Evolutionary conservation across 2,329 filamentous ascomycete species (phyloP).

Genomic region (Stachybotrys chlorohalonatus): DNA sequence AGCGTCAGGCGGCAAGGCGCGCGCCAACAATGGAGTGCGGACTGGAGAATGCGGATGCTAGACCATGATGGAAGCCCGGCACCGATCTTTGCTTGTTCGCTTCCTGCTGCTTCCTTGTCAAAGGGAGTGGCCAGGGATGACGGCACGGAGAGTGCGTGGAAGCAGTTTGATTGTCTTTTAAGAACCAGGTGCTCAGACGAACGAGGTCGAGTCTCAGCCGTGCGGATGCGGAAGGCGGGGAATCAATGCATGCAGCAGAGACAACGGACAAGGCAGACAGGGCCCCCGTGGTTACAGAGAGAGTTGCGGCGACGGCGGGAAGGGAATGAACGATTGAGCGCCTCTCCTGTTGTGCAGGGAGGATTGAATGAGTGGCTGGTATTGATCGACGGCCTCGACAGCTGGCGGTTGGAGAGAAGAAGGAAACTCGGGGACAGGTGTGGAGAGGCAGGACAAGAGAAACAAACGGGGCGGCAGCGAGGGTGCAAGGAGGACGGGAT

Average conservation of each 20-base stretch:
- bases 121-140: too few relatives aligned
- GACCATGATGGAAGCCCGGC: not conserved
- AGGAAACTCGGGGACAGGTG: too few relatives aligned
- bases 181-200: not conserved
- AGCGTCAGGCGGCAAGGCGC: not conserved
- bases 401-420: not conserved
- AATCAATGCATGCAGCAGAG: not conserved
- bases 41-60: not conserved
- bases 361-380: not conserved
- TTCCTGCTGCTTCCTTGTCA: too few relatives aligned
- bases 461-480: too few relatives aligned
- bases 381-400: not conserved
- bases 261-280: not conserved
- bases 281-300: not conserved
- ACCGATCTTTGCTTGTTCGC: too few relatives aligned
- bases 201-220: not conserved
- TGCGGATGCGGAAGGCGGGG: not conserved
- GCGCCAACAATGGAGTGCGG: not conserved
- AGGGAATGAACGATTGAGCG: not conserved
- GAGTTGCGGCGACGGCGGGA: not conserved
- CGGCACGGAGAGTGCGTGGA: too few relatives aligned
- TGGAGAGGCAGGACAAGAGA: too few relatives aligned
- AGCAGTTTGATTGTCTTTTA: not conserved
- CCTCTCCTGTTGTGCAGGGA: not conserved
- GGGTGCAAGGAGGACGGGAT: not conserved